Evolutionary conservation across 1,284 basidiomycete species (phyloP).

Genomic region (Tilletia walkeri): DNA sequence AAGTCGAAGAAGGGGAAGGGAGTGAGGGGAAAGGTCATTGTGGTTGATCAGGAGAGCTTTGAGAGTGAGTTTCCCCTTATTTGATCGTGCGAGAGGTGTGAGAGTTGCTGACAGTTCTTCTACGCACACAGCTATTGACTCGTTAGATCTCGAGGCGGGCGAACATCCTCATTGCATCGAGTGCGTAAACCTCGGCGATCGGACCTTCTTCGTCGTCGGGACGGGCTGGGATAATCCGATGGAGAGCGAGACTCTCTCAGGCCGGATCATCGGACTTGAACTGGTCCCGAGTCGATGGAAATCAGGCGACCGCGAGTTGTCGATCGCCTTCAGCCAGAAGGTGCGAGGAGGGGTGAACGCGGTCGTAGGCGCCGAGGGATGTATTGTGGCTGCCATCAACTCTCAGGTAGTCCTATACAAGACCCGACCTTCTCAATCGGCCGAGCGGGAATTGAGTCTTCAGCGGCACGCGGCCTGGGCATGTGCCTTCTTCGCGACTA

Average conservation of each 20-base stretch:
- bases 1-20: background rate
- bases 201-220: constrained; percentile 38
- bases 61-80: background rate
- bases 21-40: background rate
- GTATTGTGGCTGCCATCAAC: constrained; percentile 45
- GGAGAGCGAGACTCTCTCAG: constrained; percentile 32
- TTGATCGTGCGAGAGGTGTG: background rate
- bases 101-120: background rate
- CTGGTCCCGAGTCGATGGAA: constrained; percentile 20
- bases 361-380: constrained; percentile 27
- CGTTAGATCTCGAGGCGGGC: constrained; percentile 31
- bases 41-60: constrained; percentile 6
- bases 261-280: constrained; percentile 36
- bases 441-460: constrained; percentile 19
- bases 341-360: constrained; percentile 49
- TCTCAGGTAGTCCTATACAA: constrained; percentile 42
- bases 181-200: constrained; percentile 22
- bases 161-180: constrained; percentile 48
- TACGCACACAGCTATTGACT: constrained; percentile 24
- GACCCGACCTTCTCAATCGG: constrained; percentile 21
- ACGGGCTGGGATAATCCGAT: constrained; percentile 36
- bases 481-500: constrained; percentile 48
- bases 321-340: constrained; percentile 25
- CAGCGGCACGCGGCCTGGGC: constrained; percentile 41
- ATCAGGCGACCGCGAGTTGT: background rate